A percentile compares a stretch with the other conserved stretches of the same genome.
Evolutionary conservation across 2,329 filamentous ascomycete species (phyloP).

Genomic region (Annulohypoxylon truncatum): DNA sequence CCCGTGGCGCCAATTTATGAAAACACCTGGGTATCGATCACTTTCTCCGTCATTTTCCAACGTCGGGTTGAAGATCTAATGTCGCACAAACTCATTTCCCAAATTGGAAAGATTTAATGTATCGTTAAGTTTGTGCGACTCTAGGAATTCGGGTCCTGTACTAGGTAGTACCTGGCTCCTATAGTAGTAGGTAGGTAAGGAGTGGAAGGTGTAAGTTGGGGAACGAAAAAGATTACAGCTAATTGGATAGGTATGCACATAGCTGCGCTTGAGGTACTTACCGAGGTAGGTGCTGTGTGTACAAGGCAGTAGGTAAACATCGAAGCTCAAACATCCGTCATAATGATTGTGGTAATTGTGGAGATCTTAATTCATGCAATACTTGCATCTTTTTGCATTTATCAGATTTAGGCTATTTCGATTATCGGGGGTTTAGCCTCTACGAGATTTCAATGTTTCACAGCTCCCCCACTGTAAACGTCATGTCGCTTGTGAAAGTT

Average conservation of each 20-base stretch:
- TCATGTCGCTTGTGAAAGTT: slow-evolving; percentile 5
- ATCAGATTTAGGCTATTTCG: not conserved
- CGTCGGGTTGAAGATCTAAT: not conserved
- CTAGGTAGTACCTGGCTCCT: not conserved
- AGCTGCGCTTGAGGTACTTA: too few relatives aligned
- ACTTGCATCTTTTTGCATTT: not conserved
- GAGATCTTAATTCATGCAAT: not conserved
- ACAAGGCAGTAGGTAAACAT: too few relatives aligned
- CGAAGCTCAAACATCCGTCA: too few relatives aligned
- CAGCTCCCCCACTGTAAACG: slow-evolving; percentile 6
- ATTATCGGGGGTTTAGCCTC: not conserved
- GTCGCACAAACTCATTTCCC: not conserved
- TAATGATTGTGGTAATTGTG: too few relatives aligned
- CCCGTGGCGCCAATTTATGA: not conserved
- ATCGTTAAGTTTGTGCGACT: slow-evolving; percentile 1
- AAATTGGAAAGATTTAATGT: not conserved
- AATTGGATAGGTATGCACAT: not conserved
- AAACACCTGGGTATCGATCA: not conserved
- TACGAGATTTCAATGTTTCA: not conserved
- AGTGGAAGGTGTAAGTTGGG: not conserved
- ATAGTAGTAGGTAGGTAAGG: not conserved
- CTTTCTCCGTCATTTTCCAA: not conserved
- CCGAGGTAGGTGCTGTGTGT: not conserved
- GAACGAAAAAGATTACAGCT: not conserved
- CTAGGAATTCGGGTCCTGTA: not conserved